Evolutionary conservation across 768 basidiomycete genomes (phyloP).

Genomic region (Panaeolus papilionaceus): DNA sequence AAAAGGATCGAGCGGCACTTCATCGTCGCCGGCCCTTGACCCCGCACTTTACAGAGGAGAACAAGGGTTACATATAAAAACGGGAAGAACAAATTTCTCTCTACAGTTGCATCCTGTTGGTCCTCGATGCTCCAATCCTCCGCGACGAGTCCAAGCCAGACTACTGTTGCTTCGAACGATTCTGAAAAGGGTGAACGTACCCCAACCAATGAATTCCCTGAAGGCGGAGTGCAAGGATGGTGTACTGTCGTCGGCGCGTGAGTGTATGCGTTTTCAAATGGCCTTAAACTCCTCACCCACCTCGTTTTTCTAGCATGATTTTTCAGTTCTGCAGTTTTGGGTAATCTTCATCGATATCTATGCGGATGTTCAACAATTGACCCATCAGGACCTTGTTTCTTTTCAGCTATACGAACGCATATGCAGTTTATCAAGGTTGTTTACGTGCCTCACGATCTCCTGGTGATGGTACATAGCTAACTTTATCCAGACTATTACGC

Average conservation of each 20-base stretch:
- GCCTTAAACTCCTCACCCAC: background rate
- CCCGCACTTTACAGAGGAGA: slow-evolving; percentile 1
- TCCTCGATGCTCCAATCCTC: background rate
- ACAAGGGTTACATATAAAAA: background rate
- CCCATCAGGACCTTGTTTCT: background rate
- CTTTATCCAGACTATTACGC: slow-evolving; percentile 34
- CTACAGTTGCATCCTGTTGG: background rate
- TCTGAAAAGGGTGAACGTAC: background rate
- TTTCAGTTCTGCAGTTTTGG: slow-evolving; percentile 52
- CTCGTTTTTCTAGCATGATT: slow-evolving; percentile 35
- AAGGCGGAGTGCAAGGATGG: slow-evolving; percentile 51
- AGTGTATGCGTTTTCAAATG: slow-evolving; percentile 21
- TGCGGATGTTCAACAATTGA: background rate
- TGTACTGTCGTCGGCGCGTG: slow-evolving; percentile 51
- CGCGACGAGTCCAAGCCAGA: background rate
- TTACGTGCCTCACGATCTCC: slow-evolving; percentile 17
- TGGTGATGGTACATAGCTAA: slow-evolving; percentile 10
- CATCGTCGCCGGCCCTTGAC: background rate
- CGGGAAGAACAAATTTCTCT: background rate
- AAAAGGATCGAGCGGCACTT: background rate
- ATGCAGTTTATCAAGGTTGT: slow-evolving; percentile 37
- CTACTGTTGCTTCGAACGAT: background rate
- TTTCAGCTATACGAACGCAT: slow-evolving; percentile 36
- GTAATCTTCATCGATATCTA: slow-evolving; percentile 24
- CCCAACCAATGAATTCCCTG: slow-evolving; percentile 27